These are phyloP conservation scores for Thecamonas trahens DNA, from an alignment of 78 protist genomes.

Conservation along the genomic window DNA sequence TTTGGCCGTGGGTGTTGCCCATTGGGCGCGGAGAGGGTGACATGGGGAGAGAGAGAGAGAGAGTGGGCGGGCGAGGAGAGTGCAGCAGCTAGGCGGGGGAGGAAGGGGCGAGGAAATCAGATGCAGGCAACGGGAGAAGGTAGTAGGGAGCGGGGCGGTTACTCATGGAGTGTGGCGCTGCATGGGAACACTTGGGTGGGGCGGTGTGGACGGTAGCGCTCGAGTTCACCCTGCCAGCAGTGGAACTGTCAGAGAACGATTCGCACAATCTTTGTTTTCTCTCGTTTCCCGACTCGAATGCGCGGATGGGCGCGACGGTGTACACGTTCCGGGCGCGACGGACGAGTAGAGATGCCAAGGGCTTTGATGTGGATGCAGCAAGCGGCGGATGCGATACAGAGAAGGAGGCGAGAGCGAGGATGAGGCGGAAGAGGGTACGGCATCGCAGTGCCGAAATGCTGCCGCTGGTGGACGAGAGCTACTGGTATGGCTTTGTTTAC, in stretches of 20 bases:
- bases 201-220: neutral
- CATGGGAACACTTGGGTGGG: too few species aligned
- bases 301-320: constrained; percentile 48
- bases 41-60: too few species aligned
- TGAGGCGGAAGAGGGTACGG: neutral
- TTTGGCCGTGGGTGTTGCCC: too few species aligned
- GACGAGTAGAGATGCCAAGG: neutral
- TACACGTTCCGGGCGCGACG: constrained; percentile 42
- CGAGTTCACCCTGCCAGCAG: constrained; percentile 32
- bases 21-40: too few species aligned
- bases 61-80: too few species aligned
- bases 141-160: too few species aligned
- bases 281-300: constrained; percentile 60
- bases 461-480: neutral
- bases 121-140: too few species aligned
- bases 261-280: constrained; percentile 28
- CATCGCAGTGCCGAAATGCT: neutral
- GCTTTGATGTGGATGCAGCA: neutral
- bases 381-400: neutral
- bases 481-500: constrained; percentile 44
- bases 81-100: too few species aligned
- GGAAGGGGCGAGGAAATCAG: too few species aligned
- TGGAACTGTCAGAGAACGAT: neutral
- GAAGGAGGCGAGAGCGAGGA: neutral
- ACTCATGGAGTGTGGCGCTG: too few species aligned